These are phyloP conservation scores for Avicennia marina DNA, from an alignment of 257 asterid species.

Conservation along the genomic window DNA sequence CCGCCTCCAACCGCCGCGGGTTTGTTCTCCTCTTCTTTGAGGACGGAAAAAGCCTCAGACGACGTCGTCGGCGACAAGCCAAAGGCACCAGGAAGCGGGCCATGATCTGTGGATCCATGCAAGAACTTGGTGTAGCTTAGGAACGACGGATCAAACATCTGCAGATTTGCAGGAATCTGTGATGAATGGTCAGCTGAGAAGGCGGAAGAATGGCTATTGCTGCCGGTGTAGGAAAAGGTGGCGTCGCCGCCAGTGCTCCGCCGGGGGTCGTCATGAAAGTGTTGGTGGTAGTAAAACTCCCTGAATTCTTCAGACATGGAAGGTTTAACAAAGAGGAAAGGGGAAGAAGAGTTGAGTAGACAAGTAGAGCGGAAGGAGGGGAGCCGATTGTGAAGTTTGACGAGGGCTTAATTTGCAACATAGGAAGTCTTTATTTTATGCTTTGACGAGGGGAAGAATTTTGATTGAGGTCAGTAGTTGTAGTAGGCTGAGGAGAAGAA, in stretches of 20 bases:
- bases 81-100: constrained; percentile 9
- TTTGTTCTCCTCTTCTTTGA: not conserved
- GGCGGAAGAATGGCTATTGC: not conserved
- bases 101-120: constrained; percentile 35
- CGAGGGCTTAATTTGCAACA: constrained; percentile 31
- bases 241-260: not conserved
- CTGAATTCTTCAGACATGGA: constrained; percentile 34
- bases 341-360: constrained; percentile 1
- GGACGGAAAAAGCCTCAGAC: not conserved
- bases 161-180: not conserved
- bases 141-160: constrained; percentile 33
- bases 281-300: constrained; percentile 27
- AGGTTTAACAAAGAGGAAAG: not conserved
- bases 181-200: not conserved
- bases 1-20: constrained; percentile 16
- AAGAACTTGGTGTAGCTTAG: constrained; percentile 39
- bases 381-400: constrained; percentile 27
- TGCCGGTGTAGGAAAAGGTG: constrained; percentile 20
- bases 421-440: constrained; percentile 43
- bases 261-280: constrained; percentile 12
- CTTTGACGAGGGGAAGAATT: constrained; percentile 50
- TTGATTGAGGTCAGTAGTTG: constrained; percentile 28
- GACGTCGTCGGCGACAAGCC: constrained; percentile 1
- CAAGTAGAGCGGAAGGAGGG: not conserved
- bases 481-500: too few species aligned